A percentile compares a stretch with the other conserved stretches of the same genome.
Evolutionary conservation across 768 basidiomycete species (phyloP).

Genomic region (Clitopilus hobsonii): DNA sequence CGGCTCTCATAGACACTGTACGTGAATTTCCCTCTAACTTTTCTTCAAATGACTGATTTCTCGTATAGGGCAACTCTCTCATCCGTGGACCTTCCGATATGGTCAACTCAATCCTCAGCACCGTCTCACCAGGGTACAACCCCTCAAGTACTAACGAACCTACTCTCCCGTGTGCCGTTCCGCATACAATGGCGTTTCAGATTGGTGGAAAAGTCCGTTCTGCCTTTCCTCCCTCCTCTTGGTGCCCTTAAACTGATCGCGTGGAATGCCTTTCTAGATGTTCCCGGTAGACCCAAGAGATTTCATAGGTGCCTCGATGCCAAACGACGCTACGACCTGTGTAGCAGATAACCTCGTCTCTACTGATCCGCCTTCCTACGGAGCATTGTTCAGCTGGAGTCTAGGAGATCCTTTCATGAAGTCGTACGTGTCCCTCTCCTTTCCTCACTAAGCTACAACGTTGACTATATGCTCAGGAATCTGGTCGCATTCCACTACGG

Average conservation of each 20-base stretch:
- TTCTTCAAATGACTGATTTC: neutral
- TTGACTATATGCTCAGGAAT: conserved; percentile 37
- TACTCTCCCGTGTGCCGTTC: conserved; percentile 42
- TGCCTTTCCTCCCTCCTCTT: neutral
- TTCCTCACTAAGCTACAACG: neutral
- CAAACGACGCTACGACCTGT: conserved; percentile 38
- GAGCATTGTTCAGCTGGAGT: conserved; percentile 63
- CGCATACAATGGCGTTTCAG: conserved; percentile 55
- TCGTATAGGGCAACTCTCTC: conserved; percentile 62
- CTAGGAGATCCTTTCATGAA: conserved; percentile 70
- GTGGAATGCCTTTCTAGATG: conserved; percentile 19
- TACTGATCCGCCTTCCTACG: conserved; percentile 54
- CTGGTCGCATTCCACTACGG: conserved; percentile 69
- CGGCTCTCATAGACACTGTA: conserved; percentile 67
- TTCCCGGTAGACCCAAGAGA: conserved; percentile 73
- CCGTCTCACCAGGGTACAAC: conserved; percentile 31
- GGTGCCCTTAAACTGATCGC: neutral
- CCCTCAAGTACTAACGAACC: conserved; percentile 19
- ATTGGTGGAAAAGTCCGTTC: conserved; percentile 50
- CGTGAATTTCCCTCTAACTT: neutral
- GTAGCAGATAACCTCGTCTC: conserved; percentile 48
- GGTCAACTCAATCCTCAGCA: conserved; percentile 40
- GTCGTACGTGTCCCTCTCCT: conserved; percentile 40
- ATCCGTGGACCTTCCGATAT: conserved; percentile 67
- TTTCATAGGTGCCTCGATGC: conserved; percentile 40